phyloP scores from a whole-genome alignment of 78 protist species.

The Dictyostelium citrinum region DNA sequence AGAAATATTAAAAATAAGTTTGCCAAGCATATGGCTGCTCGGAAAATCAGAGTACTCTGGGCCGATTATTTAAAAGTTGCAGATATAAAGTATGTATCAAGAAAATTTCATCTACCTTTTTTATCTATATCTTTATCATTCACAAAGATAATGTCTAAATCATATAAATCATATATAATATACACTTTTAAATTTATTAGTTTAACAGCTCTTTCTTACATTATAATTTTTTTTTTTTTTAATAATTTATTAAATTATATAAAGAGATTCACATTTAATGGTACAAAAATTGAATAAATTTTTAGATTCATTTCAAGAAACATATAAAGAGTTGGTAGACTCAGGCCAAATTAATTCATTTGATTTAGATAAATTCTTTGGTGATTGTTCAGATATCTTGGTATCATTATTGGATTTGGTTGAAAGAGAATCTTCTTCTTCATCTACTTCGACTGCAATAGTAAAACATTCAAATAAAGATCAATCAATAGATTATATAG shows the following conservation, averaged over 20 bases:
- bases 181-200: no score
- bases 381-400: constrained; percentile 75
- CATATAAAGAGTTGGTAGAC: constrained; percentile 54
- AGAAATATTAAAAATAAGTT: constrained; percentile 60
- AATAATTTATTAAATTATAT: not conserved
- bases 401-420: constrained; percentile 56
- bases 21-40: constrained; percentile 45
- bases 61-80: constrained; percentile 50
- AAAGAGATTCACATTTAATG: constrained; percentile 47
- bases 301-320: constrained; percentile 75
- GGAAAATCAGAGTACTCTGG: constrained; percentile 59
- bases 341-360: constrained; percentile 69
- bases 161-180: no score
- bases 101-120: not conserved
- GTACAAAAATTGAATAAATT: constrained; percentile 31
- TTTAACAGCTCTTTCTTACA: no score
- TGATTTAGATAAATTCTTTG: constrained; percentile 58
- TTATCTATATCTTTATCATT: not conserved
- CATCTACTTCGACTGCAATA: not conserved
- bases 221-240: not conserved
- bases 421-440: constrained; percentile 29
- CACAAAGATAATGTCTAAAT: no score
- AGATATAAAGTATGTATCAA: constrained; percentile 34
- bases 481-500: constrained; percentile 5
- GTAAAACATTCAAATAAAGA: not conserved